phyloP scores from a whole-genome alignment of 306 rosid species.

The Styphnolobium japonicum region DNA sequence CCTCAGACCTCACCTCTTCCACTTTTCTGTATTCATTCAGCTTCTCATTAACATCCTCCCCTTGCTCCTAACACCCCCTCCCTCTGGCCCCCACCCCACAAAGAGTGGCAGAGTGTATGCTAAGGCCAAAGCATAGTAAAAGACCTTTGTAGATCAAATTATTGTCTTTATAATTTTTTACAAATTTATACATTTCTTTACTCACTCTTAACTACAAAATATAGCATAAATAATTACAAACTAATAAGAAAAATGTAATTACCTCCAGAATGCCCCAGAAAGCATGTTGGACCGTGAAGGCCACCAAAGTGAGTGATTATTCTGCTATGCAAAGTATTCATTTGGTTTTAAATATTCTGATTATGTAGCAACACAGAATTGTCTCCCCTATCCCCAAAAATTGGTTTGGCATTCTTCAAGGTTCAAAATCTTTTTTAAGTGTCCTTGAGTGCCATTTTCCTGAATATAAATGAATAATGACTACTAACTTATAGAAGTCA shows the following conservation, averaged over 20 bases:
- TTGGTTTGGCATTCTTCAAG: background rate
- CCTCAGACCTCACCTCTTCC: too few relatives aligned
- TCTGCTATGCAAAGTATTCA: background rate
- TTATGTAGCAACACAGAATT: too few relatives aligned
- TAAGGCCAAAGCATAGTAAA: too few relatives aligned
- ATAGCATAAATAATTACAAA: too few relatives aligned
- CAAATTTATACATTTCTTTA: too few relatives aligned
- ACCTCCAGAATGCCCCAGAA: background rate
- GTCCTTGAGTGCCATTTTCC: background rate
- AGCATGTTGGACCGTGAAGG: background rate
- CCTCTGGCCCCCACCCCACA: too few relatives aligned
- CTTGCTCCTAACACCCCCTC: too few relatives aligned
- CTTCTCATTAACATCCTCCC: background rate
- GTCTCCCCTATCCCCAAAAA: background rate
- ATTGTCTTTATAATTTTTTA: background rate
- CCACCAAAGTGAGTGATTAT: background rate
- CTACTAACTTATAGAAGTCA: background rate
- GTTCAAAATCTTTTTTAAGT: background rate
- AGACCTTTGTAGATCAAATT: background rate
- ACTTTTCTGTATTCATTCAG: too few relatives aligned
- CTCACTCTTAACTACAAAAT: too few relatives aligned
- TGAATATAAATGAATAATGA: background rate
- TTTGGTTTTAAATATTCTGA: too few relatives aligned
- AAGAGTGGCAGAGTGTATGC: too few relatives aligned
- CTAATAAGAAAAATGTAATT: background rate